These are phyloP conservation scores for Aspergillus texensis DNA, from an alignment of 2,329 filamentous ascomycete genomes.

Conservation along the genomic window DNA sequence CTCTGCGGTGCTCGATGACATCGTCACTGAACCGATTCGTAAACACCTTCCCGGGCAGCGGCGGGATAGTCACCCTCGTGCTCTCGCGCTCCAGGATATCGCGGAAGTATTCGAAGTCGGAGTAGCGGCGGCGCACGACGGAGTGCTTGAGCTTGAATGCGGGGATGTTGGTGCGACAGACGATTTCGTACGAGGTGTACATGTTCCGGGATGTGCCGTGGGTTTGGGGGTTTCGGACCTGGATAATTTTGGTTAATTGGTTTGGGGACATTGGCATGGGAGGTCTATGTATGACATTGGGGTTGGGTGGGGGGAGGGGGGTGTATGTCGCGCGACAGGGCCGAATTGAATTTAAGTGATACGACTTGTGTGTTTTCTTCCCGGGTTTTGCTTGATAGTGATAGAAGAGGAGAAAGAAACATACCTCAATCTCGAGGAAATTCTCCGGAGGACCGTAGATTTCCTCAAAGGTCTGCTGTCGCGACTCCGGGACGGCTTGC, in stretches of 20 bases:
- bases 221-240: slow-evolving; percentile 92
- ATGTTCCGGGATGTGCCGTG: slow-evolving; percentile 92
- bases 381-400: neutral
- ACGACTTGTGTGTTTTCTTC: neutral
- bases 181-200: slow-evolving; percentile 99
- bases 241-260: slow-evolving; percentile 5
- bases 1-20: slow-evolving; percentile 91
- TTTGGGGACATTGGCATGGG: neutral
- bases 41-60: slow-evolving; percentile 94
- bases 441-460: slow-evolving; percentile 99
- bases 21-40: slow-evolving; percentile 98
- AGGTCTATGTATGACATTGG: neutral
- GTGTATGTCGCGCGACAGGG: neutral
- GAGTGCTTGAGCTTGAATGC: slow-evolving; percentile 94
- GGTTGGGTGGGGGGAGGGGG: neutral
- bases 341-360: neutral
- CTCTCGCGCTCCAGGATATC: slow-evolving; percentile 96
- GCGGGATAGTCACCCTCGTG: slow-evolving; percentile 92
- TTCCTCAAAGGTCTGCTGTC: slow-evolving; percentile 96
- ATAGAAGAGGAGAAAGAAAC: slow-evolving; percentile 5
- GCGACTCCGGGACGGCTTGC: slow-evolving; percentile 68
- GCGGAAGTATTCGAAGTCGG: slow-evolving; percentile 97
- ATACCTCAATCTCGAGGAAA: slow-evolving; percentile 95
- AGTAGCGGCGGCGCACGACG: slow-evolving; percentile 89
- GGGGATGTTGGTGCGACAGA: slow-evolving; percentile 97